Conservation (phyloP, 2,329 filamentous ascomycete genomes). For the Geoglossum cookeanum region DNA sequence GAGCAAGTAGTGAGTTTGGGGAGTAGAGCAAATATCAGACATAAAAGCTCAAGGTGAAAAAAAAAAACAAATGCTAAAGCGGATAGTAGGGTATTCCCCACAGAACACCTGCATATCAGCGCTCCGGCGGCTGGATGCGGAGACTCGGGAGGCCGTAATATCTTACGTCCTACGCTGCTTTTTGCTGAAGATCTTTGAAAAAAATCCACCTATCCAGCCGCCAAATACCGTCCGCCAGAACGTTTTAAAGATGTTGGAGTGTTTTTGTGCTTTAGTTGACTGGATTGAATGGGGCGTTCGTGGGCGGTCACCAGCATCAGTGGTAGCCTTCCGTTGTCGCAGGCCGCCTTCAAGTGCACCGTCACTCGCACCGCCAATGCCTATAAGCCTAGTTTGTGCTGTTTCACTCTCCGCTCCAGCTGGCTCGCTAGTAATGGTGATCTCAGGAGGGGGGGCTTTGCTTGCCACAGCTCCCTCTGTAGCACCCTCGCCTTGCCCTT, state of each 20-base stretch:
- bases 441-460: not conserved
- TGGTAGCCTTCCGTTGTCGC: not conserved
- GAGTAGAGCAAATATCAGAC: not conserved
- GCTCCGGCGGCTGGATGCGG: not conserved
- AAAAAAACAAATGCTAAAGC: not conserved
- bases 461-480: not conserved
- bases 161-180: not conserved
- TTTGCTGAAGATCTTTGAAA: not conserved
- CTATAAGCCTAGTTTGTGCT: not conserved
- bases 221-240: conserved; percentile 2
- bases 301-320: not conserved
- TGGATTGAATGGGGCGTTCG: not conserved
- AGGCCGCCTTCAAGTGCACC: not conserved
- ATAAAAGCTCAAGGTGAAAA: not conserved
- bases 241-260: conserved; percentile 1
- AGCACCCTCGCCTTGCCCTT: not conserved
- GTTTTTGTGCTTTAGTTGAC: not conserved
- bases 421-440: not conserved
- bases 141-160: not conserved
- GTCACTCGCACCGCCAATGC: not conserved
- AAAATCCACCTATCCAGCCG: conserved; percentile 1
- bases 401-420: not conserved
- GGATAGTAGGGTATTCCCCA: not conserved
- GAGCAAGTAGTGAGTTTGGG: not conserved
- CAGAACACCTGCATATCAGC: not conserved